Evolutionary conservation across 2,329 filamentous ascomycete species (phyloP).

Genomic region (Fusarium anthophilum): DNA sequence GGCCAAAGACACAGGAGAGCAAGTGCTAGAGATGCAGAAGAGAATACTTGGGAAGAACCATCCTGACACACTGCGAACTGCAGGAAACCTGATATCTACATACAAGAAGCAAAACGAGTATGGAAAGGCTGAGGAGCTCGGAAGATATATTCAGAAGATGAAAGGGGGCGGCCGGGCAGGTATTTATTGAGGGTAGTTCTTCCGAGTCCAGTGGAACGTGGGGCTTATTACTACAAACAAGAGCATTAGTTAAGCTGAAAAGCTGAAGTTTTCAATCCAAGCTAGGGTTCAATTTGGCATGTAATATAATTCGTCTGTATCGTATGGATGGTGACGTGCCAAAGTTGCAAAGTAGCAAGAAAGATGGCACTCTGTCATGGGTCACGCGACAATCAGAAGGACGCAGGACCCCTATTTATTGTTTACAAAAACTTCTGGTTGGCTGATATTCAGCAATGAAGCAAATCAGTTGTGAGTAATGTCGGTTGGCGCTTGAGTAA

Average conservation of each 20-base stretch:
- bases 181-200: accelerated
- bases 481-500: accelerated
- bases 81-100: accelerated
- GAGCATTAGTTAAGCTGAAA: accelerated
- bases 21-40: neutral
- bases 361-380: accelerated
- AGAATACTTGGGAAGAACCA: neutral
- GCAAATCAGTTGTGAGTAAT: accelerated
- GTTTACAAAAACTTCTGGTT: neutral
- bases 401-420: neutral
- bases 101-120: neutral
- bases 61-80: accelerated
- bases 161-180: accelerated
- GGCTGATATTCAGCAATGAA: neutral
- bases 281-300: accelerated
- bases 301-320: accelerated
- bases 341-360: neutral
- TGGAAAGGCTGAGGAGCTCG: neutral
- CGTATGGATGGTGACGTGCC: accelerated
- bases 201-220: accelerated
- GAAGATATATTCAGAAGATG: accelerated
- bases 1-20: neutral
- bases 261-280: too few relatives aligned
- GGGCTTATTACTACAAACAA: accelerated
- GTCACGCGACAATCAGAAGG: neutral